phyloP scores from a whole-genome alignment of 805 yeast species.

The Kuraishia cidri region DNA sequence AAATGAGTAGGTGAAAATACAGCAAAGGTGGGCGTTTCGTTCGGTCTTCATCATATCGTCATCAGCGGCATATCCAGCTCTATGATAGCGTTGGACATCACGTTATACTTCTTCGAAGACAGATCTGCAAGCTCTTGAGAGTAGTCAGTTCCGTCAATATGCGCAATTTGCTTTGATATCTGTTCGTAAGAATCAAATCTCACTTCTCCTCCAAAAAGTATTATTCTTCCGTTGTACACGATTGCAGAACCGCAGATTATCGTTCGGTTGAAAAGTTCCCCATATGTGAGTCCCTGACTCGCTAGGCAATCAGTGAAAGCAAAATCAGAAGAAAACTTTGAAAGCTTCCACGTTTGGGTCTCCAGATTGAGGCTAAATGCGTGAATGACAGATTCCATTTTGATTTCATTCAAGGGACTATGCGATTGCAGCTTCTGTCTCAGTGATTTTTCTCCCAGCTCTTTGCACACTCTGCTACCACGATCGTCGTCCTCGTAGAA shows the following conservation, averaged over 20 bases:
- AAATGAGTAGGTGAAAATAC: too few species aligned
- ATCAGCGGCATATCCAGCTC: conserved; percentile 1
- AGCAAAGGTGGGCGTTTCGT: too few species aligned
- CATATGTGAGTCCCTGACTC: too few species aligned
- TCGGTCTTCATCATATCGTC: too few species aligned
- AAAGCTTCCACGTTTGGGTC: conserved; percentile 12
- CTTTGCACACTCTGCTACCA: too few species aligned
- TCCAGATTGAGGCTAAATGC: conserved; percentile 9
- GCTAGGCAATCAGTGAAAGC: too few species aligned
- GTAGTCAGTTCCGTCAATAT: not conserved
- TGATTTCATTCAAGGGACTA: too few species aligned
- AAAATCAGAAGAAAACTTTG: too few species aligned
- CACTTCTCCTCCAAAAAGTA: not conserved
- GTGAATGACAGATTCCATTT: too few species aligned
- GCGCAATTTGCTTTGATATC: not conserved
- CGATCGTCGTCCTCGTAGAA: too few species aligned
- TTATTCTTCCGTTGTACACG: not conserved
- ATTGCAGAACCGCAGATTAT: not conserved
- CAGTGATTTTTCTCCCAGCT: too few species aligned
- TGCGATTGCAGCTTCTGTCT: too few species aligned
- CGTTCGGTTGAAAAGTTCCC: not conserved
- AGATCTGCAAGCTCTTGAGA: not conserved
- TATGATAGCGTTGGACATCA: not conserved
- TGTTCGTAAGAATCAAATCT: not conserved
- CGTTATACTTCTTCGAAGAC: not conserved